Conservation (phyloP, 345 rosid genomes). For the Bruguiera gymnorhiza region DNA sequence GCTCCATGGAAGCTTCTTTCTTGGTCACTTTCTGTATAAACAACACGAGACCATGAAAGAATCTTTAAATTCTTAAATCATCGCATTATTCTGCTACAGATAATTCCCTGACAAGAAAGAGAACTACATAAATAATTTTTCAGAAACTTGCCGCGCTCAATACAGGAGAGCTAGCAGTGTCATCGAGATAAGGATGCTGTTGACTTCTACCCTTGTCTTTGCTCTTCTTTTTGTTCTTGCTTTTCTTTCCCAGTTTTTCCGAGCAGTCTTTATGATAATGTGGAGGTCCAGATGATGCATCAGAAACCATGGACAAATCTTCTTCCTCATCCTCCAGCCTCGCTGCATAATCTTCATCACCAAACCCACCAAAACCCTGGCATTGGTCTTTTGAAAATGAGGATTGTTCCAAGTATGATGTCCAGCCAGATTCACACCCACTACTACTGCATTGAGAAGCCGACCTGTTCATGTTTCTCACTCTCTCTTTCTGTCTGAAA, state of each 20-base stretch:
- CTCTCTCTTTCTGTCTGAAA: constrained; percentile 1
- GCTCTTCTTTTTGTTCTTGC: constrained; percentile 37
- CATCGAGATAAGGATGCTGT: constrained; percentile 51
- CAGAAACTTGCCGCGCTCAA: constrained; percentile 44
- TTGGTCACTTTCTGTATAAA: constrained; percentile 29
- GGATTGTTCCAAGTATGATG: constrained; percentile 65
- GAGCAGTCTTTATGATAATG: constrained; percentile 40
- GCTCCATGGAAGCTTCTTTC: constrained; percentile 35
- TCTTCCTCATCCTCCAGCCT: constrained; percentile 37
- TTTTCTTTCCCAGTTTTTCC: constrained; percentile 32
- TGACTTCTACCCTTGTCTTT: constrained; percentile 29
- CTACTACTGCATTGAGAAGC: constrained; percentile 52
- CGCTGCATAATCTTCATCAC: constrained; percentile 17
- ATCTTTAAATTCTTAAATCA: background rate
- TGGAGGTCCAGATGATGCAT: constrained; percentile 84
- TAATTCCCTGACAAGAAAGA: background rate
- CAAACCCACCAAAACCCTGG: constrained; percentile 24
- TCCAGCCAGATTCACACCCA: constrained; percentile 89
- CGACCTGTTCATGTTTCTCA: constrained; percentile 40
- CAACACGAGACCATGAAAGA: constrained; percentile 13
- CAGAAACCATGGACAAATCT: constrained; percentile 81
- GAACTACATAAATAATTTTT: background rate
- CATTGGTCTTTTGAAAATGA: constrained; percentile 30
- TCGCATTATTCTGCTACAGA: background rate
- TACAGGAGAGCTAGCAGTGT: constrained; percentile 74